These are phyloP conservation scores for Tephrocybe sp. DNA, from an alignment of 768 basidiomycete species.

Conservation along the genomic window DNA sequence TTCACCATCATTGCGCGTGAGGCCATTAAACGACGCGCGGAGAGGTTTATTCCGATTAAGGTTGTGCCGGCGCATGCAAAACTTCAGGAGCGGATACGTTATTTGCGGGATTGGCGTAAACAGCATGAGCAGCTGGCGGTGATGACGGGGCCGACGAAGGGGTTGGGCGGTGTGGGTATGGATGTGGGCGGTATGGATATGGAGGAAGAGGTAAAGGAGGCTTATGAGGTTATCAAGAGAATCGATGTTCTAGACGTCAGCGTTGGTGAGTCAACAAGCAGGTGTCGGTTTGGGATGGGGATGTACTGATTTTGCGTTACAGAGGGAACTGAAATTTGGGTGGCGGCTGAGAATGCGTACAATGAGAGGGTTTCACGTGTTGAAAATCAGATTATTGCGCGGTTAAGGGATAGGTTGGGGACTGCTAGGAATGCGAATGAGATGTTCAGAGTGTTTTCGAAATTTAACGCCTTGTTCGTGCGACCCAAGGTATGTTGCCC, in stretches of 20 bases:
- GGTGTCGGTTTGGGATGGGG: not conserved
- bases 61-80: constrained; percentile 88
- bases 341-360: constrained; percentile 94
- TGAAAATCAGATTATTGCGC: constrained; percentile 97
- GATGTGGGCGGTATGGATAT: constrained; percentile 92
- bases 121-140: constrained; percentile 97
- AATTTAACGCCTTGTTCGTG: constrained; percentile 96
- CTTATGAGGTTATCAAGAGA: constrained; percentile 95
- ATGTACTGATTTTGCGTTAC: constrained; percentile 5
- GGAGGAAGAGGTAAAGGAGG: constrained; percentile 96
- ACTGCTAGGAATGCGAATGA: constrained; percentile 97
- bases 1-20: constrained; percentile 93
- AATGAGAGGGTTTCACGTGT: constrained; percentile 97
- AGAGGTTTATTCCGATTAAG: constrained; percentile 97
- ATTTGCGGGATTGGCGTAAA: constrained; percentile 90
- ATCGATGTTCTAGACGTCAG: constrained; percentile 96
- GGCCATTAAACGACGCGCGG: constrained; percentile 82
- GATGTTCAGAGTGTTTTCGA: constrained; percentile 99
- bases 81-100: constrained; percentile 82
- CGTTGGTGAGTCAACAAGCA: constrained; percentile 52
- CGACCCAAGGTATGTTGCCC: constrained; percentile 76
- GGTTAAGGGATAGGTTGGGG: constrained; percentile 86
- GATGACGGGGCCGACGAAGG: constrained; percentile 95
- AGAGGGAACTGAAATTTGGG: constrained; percentile 99
- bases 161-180: constrained; percentile 66